Base-by-base conservation (phyloP, 2,329 filamentous ascomycete genomes). In the Sclerotinia trifoliorum region DNA sequence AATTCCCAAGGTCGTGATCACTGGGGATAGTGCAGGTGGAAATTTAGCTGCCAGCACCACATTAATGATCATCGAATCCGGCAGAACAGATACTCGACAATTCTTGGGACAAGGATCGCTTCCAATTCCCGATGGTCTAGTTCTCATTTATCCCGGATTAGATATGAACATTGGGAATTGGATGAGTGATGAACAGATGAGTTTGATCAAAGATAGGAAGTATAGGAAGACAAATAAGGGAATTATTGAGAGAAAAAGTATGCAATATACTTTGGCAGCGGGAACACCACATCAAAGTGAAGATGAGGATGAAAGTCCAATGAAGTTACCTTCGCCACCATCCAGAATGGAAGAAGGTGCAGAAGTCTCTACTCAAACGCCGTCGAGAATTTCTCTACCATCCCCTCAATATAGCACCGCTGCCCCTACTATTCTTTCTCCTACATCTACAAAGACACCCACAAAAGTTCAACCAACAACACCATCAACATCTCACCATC, bases 181-280 rank as follows among this genome's bases (percentile, higher is more conserved):
- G 95, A 98, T 99, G 94, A 94, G 92, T 0, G 94, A 98, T 74
- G 94, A 98, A 78, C 94, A 99, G 78, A 96, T 98, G 92, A 88
- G 92, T 0, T 81, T 99, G 70, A 96, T 99, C 71, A 89, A 93
- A 72, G 94, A 97, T 71, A 88, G 93, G 15, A 86, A 88, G 68
- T 88, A 89, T 77, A 86, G 93, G 32, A 89, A 89, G 73, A 93
- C 89, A 1, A 97, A 97, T 76, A 85, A 86, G 68, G 85, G 87
- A 35, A 90, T 98, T 67, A 82, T 97, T 15, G 85, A 90, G 48
- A 86, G 92, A 68, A 98, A 99, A 81, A 93, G 88, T 71, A 91
- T 92, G 80, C 92, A 97, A 76, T 98, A 97, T 78, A 90, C 90
- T 72, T 88, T 92, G 60, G 81, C 96, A 1, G 93, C 93, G 0